These are phyloP conservation scores for Polytrichum commune DNA, from an alignment of 225 moss, liverwort and hornwort genomes.

Conservation along the genomic window DNA sequence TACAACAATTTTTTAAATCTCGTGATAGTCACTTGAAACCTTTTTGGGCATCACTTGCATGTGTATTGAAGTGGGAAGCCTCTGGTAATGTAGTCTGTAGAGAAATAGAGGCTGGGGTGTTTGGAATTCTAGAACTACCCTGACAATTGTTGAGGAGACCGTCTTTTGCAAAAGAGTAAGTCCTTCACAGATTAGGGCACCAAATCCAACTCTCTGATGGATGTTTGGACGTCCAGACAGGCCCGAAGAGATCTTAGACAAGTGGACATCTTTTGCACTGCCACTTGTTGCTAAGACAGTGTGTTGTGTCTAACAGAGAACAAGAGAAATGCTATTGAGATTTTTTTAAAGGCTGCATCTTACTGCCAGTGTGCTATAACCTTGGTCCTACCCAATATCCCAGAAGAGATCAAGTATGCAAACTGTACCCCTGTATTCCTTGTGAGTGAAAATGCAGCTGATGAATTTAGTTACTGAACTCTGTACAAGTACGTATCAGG, in stretches of 20 bases:
- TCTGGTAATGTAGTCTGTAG: neutral
- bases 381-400: conserved; percentile 24
- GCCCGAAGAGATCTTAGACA: too few relatives aligned
- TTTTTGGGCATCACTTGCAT: conserved; percentile 22
- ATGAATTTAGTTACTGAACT: neutral
- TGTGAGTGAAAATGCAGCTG: neutral
- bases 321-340: conserved; percentile 45
- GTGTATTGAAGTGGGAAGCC: conserved; percentile 17
- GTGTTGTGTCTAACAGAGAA: conserved; percentile 22
- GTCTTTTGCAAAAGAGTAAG: neutral
- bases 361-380: conserved; percentile 49
- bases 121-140: too few relatives aligned
- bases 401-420: conserved; percentile 37
- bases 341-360: conserved; percentile 43
- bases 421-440: neutral
- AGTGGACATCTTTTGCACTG: too few relatives aligned
- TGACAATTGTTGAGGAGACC: neutral
- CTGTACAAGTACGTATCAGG: neutral
- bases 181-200: too few relatives aligned
- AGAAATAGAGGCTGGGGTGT: neutral
- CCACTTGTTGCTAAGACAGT: neutral
- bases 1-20: conserved; percentile 29
- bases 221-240: too few relatives aligned
- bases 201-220: too few relatives aligned
- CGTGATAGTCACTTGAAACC: conserved; percentile 13